Conservation (phyloP, 1,284 basidiomycete genomes). For the Termitomyces sp. region DNA sequence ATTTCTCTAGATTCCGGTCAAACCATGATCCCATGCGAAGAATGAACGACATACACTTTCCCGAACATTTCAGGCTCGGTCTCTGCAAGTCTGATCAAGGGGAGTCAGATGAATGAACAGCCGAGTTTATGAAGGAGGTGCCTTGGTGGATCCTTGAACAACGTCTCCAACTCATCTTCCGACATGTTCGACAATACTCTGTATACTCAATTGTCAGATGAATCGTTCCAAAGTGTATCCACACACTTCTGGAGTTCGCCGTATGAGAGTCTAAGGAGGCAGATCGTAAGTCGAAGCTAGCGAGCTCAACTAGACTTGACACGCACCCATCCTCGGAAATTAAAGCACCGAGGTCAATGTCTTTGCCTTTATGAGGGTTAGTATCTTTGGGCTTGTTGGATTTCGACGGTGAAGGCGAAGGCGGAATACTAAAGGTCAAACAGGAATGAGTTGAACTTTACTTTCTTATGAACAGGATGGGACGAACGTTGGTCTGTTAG, state of each 20-base stretch:
- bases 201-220: neutral
- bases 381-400: neutral
- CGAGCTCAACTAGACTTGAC: neutral
- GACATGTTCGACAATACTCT: slow-evolving; percentile 9
- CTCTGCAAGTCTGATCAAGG: slow-evolving; percentile 14
- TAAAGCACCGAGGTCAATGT: slow-evolving; percentile 1
- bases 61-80: slow-evolving; percentile 20
- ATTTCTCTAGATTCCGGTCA: neutral
- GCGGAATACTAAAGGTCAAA: slow-evolving; percentile 6
- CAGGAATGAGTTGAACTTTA: neutral
- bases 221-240: neutral
- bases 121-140: neutral
- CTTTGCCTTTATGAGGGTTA: neutral
- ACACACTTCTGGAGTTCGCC: slow-evolving; percentile 9
- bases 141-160: slow-evolving; percentile 13
- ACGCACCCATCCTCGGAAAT: slow-evolving; percentile 8
- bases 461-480: neutral
- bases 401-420: neutral
- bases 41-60: slow-evolving; percentile 6
- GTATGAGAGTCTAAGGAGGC: slow-evolving; percentile 1
- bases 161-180: slow-evolving; percentile 10
- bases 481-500: slow-evolving; percentile 17
- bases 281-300: neutral
- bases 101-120: neutral
- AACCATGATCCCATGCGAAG: neutral